Evolutionary conservation across 805 yeast species (phyloP), one percentile per base, ranked within the genome.

Genomic region (Kockiozyma suomiensis): DNA sequence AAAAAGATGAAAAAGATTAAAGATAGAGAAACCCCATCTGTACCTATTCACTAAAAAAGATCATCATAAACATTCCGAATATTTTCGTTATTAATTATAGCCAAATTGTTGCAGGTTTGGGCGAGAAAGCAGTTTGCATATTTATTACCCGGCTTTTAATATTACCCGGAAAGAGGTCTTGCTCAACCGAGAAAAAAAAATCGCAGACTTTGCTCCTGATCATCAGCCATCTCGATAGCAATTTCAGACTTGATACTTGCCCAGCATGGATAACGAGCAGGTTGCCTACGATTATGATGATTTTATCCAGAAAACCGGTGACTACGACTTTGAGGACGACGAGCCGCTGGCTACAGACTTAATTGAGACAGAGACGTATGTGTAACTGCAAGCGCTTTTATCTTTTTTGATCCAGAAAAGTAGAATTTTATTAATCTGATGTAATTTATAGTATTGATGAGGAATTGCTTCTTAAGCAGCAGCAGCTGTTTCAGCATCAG

Each of bases 391-490:
- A 10, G 25, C n/a, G 15, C 15, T 15, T 8, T 21, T 10, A 19
- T 10, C 19, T 10, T 12, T 26, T 46, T 28, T 35, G 49, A 40
- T 21, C 28, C 15, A 10, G 19, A 37, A 19, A 23, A 32, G 32
- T 13, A 15, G 19, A 46, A 15, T 47, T 23, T 46, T 51, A 42
- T 37, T 38, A 2, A 5, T 25, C 8, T 47, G 28, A 2, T 21
- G 25, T 21, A 12, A 1, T 33, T 30, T 32, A 2, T 30, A 59
- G 68, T 23, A 72, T 70, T 52, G 74, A 72, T 49, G 75, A 72
- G 59, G 71, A 71, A 42, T 72, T 70, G 62, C 66, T 72, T 33
- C 62, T 61, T 13, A 66, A 67, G 47, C 75, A 72, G 65, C 75
- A 72, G 64, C 68, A 70, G 61, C 67, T 59, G 17, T 68, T 67